Conservation (phyloP, 2,329 filamentous ascomycete genomes). For the Chaetomium globosum region DNA sequence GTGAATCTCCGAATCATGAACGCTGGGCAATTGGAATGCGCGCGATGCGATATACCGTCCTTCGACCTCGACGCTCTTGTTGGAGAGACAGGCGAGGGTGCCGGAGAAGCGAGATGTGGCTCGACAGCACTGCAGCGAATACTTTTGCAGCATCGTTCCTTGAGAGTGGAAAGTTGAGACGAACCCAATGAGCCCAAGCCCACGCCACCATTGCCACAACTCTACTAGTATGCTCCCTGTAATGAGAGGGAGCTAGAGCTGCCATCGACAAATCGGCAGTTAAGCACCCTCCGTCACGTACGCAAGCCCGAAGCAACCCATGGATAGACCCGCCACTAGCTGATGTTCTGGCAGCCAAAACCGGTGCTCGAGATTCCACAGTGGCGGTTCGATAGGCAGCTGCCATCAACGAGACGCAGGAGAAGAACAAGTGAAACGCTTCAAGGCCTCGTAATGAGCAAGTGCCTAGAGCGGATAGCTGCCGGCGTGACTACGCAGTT, state of each 20-base stretch:
- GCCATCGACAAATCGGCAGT: neutral
- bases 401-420: neutral
- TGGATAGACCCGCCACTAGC: neutral
- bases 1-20: neutral
- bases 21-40: neutral
- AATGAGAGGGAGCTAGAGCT: conserved; percentile 1
- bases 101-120: conserved; percentile 2
- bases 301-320: neutral
- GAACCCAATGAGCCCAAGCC: neutral
- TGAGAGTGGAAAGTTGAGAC: neutral
- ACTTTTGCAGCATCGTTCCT: neutral
- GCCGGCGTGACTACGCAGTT: neutral
- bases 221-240: neutral
- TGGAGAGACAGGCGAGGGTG: neutral
- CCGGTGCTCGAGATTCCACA: neutral
- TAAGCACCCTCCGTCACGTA: neutral
- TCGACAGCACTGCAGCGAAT: neutral
- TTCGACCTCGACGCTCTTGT: neutral
- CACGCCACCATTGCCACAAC: neutral
- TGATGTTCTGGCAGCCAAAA: neutral
- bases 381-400: neutral
- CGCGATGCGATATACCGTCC: neutral
- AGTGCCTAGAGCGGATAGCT: neutral
- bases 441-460: neutral
- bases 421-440: neutral